Evolutionary conservation across 139 green algal species (phyloP).

Genomic region (Volvox africanus): DNA sequence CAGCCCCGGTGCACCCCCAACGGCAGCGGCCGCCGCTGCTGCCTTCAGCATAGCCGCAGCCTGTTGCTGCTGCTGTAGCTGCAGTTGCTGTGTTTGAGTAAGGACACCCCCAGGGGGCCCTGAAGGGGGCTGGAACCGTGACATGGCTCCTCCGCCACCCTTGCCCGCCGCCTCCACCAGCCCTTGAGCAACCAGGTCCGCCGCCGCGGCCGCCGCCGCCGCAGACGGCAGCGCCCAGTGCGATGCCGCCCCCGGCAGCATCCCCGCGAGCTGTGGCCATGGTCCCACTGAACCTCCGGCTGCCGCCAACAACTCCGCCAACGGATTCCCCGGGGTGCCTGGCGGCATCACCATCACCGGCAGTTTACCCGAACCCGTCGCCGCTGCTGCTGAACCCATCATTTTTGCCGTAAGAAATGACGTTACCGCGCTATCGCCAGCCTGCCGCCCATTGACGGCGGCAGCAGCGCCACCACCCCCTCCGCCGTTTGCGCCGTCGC

Average conservation of each 20-base stretch:
- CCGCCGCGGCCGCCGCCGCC: not conserved
- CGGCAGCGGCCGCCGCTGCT: constrained; percentile 1
- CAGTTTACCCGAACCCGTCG: not conserved
- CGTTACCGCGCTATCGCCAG: not conserved
- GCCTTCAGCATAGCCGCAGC: not conserved
- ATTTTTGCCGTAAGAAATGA: not conserved
- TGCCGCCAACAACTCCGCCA: constrained; percentile 4
- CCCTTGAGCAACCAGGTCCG: not conserved
- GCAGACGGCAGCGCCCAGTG: not conserved
- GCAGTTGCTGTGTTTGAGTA: not conserved
- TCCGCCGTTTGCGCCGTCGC: not conserved
- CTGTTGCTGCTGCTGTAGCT: constrained; percentile 21
- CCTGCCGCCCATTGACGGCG: not conserved
- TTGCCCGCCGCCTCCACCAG: constrained; percentile 13
- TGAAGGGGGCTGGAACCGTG: not conserved
- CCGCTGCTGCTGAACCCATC: not conserved
- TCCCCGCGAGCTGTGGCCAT: not conserved
- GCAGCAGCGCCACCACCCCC: too few relatives aligned
- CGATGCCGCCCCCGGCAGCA: not conserved
- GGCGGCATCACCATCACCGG: not conserved
- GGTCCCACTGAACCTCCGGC: not conserved
- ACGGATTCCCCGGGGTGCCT: not conserved
- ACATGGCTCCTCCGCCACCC: not conserved
- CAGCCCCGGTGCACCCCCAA: not conserved
- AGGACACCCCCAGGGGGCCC: not conserved